Conservation (phyloP, 441 rosid species). For the Manihot esculenta region DNA sequence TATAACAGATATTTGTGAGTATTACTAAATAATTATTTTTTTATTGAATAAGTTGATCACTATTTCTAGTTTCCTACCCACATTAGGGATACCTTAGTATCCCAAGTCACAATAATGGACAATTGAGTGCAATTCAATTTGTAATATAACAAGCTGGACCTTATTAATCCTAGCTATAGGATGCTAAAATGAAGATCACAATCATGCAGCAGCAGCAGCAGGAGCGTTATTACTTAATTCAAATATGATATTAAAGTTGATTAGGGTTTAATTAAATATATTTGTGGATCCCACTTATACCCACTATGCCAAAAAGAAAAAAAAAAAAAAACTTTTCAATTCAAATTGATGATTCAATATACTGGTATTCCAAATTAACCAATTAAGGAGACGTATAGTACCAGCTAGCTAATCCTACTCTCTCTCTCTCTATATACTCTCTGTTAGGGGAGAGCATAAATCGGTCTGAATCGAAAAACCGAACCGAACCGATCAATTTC, state of each 20-base stretch:
- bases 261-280: neutral
- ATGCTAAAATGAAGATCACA: conserved; percentile 9
- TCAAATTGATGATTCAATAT: neutral
- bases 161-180: neutral
- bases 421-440: too few relatives aligned
- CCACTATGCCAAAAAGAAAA: neutral
- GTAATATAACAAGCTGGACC: too few relatives aligned
- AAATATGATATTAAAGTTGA: conserved; percentile 1
- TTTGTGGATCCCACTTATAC: conserved; percentile 5
- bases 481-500: too few relatives aligned
- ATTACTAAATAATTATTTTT: too few relatives aligned
- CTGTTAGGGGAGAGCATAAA: too few relatives aligned
- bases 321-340: neutral
- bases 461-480: too few relatives aligned
- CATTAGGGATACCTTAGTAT: neutral
- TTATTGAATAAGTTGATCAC: too few relatives aligned
- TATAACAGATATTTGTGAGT: too few relatives aligned
- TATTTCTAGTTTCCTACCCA: too few relatives aligned
- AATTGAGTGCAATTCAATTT: neutral
- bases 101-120: neutral
- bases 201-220: conserved; percentile 1
- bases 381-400: too few relatives aligned
- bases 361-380: too few relatives aligned
- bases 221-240: conserved; percentile 12
- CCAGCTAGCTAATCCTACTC: too few relatives aligned